Evolutionary conservation across 2,329 filamentous ascomycete genomes (phyloP), one percentile per base, ranked within the genome.

Genomic region (Colletotrichum simmondsii): DNA sequence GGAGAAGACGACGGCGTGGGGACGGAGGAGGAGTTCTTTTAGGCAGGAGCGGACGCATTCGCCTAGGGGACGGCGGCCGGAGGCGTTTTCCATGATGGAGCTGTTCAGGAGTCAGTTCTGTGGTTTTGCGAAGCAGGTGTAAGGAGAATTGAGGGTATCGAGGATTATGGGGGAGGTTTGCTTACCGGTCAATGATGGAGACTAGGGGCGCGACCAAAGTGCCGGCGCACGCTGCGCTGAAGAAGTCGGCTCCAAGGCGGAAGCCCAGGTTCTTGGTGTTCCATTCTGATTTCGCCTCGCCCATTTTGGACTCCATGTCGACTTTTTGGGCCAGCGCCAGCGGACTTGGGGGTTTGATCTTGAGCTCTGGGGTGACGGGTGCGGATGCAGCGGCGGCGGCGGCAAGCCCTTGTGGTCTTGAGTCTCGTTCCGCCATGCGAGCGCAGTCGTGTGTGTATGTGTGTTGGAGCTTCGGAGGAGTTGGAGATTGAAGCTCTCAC

Each of bases 81-180:
- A 93, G n/a, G 93, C 92, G 81, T 95, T 95, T 83, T 95, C 93
- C 86, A 95, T 95, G 78, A 95, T 94, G 71, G 90, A 92, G 79
- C 92, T 93, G 76, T 10, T 19, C 14, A 12, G 30, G 16, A 28
- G 26, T 59, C 26, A 49, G 65, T n/a, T n/a, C n/a, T n/a, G n/a
- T n/a, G n/a, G n/a, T n/a, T n/a, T n/a, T n/a, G n/a, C n/a, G n/a
- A n/a, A n/a, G n/a, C n/a, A n/a, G n/a, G n/a, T n/a, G n/a, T n/a
- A n/a, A n/a, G n/a, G n/a, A n/a, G n/a, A n/a, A n/a, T n/a, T n/a
- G n/a, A n/a, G n/a, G n/a, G n/a, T n/a, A n/a, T n/a, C n/a, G n/a
- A n/a, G n/a, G n/a, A n/a, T n/a, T n/a, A n/a, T n/a, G n/a, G n/a
- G n/a, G n/a, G n/a, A n/a, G n/a, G n/a, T n/a, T n/a, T 64, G 56